Base-by-base conservation (phyloP, 352 stramenopile species). In the Globisporangium iwayamae region DNA sequence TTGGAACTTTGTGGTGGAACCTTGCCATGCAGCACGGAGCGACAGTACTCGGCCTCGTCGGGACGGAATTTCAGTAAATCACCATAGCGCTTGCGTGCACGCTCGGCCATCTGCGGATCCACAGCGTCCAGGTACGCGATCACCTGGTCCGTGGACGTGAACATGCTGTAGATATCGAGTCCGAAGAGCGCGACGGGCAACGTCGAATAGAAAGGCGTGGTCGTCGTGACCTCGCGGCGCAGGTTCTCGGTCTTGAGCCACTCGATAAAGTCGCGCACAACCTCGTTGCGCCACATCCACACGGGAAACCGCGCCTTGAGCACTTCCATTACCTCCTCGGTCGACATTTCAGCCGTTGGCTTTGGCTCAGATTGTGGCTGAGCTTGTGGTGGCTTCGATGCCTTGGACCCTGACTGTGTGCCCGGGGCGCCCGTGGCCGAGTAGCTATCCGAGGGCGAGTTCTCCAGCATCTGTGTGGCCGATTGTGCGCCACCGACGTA, bases 271-370 rank as follows among this genome's bases (percentile, higher is more conserved):
- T 75, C 71, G 25, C 68, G 64, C 48, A 78, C 64, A 30, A 72
- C 64, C 34, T 73, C 65, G 43, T 78, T 78, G 58, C 66, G 71
- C 71, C 71, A 78, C 71, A 78, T 78, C 71, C 71, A 78, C 48
- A 69, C 60, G 39, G 71, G 71, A 43, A 78, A 78, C 11, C 67
- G 62, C 13, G 62, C 56, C 36, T 74, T 74, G 10, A 74, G 60
- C 18, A 60, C 65, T 13, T 74, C 64, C 68, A 77, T 74, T 30
- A 77, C 64, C 54, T 77, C 70, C 13, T 73, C 68, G 30, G 62
- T 39, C 25, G 56, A 22, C 25, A 50, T 43, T 13, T 22, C 16
- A 18, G 30, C 34, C 2, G 34, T 32, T 25, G 38, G 18, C n/a
- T 18, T 22, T 39, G 20, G 3, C 16, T 22, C 36, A 5, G 32